phyloP scores from a whole-genome alignment of 495 filamentous ascomycete species.

The Glonium stellatum region DNA sequence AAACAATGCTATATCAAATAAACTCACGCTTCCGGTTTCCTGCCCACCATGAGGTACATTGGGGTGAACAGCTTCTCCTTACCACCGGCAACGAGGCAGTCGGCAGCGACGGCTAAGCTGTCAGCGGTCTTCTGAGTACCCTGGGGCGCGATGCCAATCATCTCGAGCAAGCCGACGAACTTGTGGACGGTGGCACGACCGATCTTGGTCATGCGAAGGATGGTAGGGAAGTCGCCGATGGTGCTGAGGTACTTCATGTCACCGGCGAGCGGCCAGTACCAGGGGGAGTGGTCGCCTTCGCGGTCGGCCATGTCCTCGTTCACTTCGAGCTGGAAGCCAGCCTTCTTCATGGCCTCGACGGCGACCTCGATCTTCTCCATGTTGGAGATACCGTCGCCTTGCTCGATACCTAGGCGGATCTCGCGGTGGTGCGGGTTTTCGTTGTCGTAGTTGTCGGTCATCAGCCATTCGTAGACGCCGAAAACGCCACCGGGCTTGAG shows the following conservation, averaged over 20 bases:
- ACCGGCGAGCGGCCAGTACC: constrained; percentile 91
- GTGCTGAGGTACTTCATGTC: constrained; percentile 75
- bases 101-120: constrained; percentile 72
- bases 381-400: constrained; percentile 95
- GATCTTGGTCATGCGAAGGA: constrained; percentile 83
- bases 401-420: constrained; percentile 92
- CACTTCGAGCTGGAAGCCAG: constrained; percentile 78
- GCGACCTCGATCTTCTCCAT: constrained; percentile 90
- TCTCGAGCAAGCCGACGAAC: constrained; percentile 74
- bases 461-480: constrained; percentile 98
- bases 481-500: constrained; percentile 95
- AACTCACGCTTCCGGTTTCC: constrained; percentile 55
- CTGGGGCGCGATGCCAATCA: constrained; percentile 62
- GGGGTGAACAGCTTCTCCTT: constrained; percentile 94
- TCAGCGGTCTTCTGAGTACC: constrained; percentile 96
- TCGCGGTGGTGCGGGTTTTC: constrained; percentile 77
- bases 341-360: constrained; percentile 75
- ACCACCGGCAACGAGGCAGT: constrained; percentile 83
- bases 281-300: constrained; percentile 62
- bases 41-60: constrained; percentile 97
- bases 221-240: constrained; percentile 72
- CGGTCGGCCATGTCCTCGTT: constrained; percentile 88
- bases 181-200: constrained; percentile 70
- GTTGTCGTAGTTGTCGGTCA: constrained; percentile 95
- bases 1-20: neutral